Evolutionary conservation across 768 basidiomycete genomes (phyloP).

Genomic region (Albatrellus ellisii): DNA sequence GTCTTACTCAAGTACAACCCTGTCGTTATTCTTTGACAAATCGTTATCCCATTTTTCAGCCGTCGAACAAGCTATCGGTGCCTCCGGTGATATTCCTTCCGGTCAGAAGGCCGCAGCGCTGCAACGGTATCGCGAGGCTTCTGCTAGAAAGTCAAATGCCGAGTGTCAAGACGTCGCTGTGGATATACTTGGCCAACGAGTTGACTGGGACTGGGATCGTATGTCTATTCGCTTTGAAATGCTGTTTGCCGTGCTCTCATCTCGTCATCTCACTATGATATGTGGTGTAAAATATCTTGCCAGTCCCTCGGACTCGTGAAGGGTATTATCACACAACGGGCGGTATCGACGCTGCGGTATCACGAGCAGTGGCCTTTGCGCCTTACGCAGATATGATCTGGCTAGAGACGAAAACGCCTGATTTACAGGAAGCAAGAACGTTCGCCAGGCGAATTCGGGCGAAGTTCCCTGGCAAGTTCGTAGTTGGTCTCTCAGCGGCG

Average conservation of each 20-base stretch:
- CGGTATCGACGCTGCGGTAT: constrained; percentile 71
- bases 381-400: constrained; percentile 85
- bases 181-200: constrained; percentile 52
- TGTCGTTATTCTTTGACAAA: constrained; percentile 1
- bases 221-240: constrained; percentile 19
- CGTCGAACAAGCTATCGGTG: constrained; percentile 42
- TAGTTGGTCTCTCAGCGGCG: constrained; percentile 15
- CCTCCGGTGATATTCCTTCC: constrained; percentile 26
- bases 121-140: constrained; percentile 44
- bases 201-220: constrained; percentile 91
- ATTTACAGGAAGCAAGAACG: constrained; percentile 63
- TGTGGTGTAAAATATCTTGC: neutral
- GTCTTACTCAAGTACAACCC: constrained; percentile 10
- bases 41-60: constrained; percentile 19
- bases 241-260: too few species aligned
- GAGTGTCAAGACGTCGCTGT: constrained; percentile 64
- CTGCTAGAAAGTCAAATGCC: constrained; percentile 52
- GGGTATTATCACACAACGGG: constrained; percentile 85
- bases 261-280: neutral
- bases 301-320: constrained; percentile 80
- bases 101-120: constrained; percentile 41
- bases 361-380: constrained; percentile 67
- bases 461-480: constrained; percentile 57
- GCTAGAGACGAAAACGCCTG: constrained; percentile 87
- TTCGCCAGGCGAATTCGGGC: constrained; percentile 69